Evolutionary conservation across 306 rosid genomes (phyloP).

Genomic region (Ochetophila trinervis): DNA sequence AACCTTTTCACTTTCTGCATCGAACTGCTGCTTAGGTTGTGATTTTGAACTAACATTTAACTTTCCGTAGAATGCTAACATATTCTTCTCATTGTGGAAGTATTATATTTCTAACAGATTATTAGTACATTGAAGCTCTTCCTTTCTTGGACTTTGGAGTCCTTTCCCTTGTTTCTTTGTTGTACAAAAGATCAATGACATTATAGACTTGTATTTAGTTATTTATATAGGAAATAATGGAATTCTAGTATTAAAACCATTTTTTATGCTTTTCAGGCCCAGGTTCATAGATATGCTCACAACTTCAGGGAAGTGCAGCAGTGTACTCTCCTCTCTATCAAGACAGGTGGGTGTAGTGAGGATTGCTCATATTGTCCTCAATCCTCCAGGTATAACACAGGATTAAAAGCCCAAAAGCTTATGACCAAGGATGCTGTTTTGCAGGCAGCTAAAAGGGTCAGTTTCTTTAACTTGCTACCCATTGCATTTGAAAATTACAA

Average conservation of each 20-base stretch:
- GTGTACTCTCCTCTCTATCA: constrained; percentile 89
- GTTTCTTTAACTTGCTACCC: constrained; percentile 9
- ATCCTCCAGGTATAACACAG: constrained; percentile 83
- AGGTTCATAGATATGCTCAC: constrained; percentile 90
- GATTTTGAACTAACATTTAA: too few relatives aligned
- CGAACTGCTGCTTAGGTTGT: too few relatives aligned
- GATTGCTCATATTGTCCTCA: constrained; percentile 98
- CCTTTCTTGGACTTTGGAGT: too few relatives aligned
- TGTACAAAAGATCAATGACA: too few relatives aligned
- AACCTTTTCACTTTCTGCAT: too few relatives aligned
- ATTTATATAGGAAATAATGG: not conserved
- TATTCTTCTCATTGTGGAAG: too few relatives aligned
- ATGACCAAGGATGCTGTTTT: constrained; percentile 78
- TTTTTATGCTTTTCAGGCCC: constrained; percentile 53
- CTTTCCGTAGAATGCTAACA: too few relatives aligned
- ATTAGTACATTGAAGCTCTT: too few relatives aligned
- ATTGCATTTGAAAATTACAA: constrained; percentile 5
- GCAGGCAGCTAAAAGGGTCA: constrained; percentile 71
- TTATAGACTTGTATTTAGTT: not conserved
- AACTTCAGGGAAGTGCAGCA: constrained; percentile 97
- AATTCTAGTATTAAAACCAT: not conserved
- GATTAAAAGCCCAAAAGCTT: constrained; percentile 74
- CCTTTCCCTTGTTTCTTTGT: too few relatives aligned
- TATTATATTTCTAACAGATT: too few relatives aligned
- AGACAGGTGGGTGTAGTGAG: constrained; percentile 99